phyloP scores from a whole-genome alignment of 2,329 filamentous ascomycete genomes.

The Corynespora cassiicola region DNA sequence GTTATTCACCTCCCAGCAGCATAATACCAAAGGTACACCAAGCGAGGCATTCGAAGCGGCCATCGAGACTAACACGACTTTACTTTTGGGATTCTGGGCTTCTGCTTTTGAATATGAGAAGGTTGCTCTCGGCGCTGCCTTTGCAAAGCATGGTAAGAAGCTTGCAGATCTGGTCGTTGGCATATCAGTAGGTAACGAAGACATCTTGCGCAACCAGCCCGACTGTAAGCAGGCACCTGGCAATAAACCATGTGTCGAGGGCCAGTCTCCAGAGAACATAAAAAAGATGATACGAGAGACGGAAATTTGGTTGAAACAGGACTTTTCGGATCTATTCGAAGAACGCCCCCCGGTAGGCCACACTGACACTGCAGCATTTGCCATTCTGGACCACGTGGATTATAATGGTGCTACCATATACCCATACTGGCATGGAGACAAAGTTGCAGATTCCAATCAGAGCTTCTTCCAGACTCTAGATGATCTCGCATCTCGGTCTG shows the following conservation, averaged over 20 bases:
- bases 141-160: slow-evolving; percentile 44
- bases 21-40: slow-evolving; percentile 56
- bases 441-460: slow-evolving; percentile 47
- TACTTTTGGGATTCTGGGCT: slow-evolving; percentile 43
- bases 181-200: slow-evolving; percentile 43
- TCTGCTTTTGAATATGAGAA: slow-evolving; percentile 27
- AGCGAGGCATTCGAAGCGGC: slow-evolving; percentile 57
- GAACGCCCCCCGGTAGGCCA: slow-evolving; percentile 50
- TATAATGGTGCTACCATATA: slow-evolving; percentile 43
- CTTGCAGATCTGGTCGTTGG: slow-evolving; percentile 59
- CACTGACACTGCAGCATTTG: slow-evolving; percentile 35
- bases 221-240: too few species aligned
- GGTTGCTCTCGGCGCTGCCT: slow-evolving; percentile 35
- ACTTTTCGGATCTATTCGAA: slow-evolving; percentile 12
- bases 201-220: slow-evolving; percentile 75
- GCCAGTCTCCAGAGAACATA: slow-evolving; percentile 67
- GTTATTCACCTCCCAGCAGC: slow-evolving; percentile 70
- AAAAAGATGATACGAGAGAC: too few species aligned
- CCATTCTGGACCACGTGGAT: slow-evolving; percentile 32
- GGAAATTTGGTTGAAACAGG: background rate
- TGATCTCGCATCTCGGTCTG: slow-evolving; percentile 25
- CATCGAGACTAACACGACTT: slow-evolving; percentile 35
- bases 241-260: too few species aligned
- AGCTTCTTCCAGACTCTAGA: slow-evolving; percentile 30
- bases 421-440: slow-evolving; percentile 36